Base-by-base conservation (phyloP, 2,329 filamentous ascomycete species). In the Cercospora brassicicola region DNA sequence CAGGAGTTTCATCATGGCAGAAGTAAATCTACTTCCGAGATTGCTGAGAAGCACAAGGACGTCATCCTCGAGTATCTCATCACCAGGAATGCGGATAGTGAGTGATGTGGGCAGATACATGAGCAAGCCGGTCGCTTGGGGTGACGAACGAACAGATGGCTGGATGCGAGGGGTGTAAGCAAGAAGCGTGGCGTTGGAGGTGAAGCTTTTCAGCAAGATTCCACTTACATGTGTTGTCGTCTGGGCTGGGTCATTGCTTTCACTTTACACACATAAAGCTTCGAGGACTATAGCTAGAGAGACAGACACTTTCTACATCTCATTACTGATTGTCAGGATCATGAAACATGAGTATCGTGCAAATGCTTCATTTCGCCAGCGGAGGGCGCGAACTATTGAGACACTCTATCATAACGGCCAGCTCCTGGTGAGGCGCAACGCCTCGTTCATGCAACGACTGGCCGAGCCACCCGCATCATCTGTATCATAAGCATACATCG, bases 341-440 rank as follows among this genome's bases (percentile, higher is more conserved):
- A 42, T 42, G 15, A 9, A 8, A 42, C 36, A 42, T 9, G 15
- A 42, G 15, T 42, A 42, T 42, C 15, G 33, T 59, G 64, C 56
- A 65, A 31, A 15, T 42, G 64, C 64, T 65, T 30, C 51, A 28
- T 33, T 65, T 42, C 64, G 64, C 64, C 56, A 30, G 9, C 55
- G n/a, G 31, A 55, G 48, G 66, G 66, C 66, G 66, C 66, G 66
- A 68, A 42, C 68, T 70, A 68, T 53, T 62, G 66, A 68, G 39
- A 70, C 68, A 70, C 45, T 70, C 68, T 70, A 70, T 68, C 68
- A 39, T 67, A 42, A 42, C 36, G 36, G 45, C n/a, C 20, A 60
- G 31, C 31, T 45, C 61, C 45, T 56, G 31, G 55, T 36, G 31
- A 61, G 36, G 55, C 42, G 30, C 51, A 70, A 68, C 66, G 60